A percentile compares a stretch with the other conserved stretches of the same genome.
Evolutionary conservation across 1,139 yeast species (phyloP).

Genomic region (Hyphopichia wangnamkhiaoensis): DNA sequence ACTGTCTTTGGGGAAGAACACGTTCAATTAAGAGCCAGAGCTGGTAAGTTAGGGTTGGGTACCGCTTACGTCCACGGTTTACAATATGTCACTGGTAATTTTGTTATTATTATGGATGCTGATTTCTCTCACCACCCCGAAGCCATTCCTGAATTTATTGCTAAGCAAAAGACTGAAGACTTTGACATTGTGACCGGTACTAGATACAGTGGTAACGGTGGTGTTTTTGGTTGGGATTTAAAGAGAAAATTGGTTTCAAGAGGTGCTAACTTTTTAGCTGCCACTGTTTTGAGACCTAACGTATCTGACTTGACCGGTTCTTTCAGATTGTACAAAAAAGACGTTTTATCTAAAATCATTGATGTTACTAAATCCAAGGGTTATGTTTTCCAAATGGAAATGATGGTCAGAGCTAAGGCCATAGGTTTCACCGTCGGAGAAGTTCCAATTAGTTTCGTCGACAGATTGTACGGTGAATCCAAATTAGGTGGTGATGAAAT

Average conservation of each 20-base stretch:
- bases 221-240: constrained; percentile 85
- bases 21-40: constrained; percentile 69
- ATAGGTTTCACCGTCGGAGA: constrained; percentile 74
- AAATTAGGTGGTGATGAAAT: constrained; percentile 84
- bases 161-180: constrained; percentile 62
- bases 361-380: constrained; percentile 75
- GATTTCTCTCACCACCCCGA: constrained; percentile 84
- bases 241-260: constrained; percentile 78
- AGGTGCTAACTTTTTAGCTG: constrained; percentile 80
- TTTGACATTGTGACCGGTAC: constrained; percentile 86
- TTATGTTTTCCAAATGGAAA: constrained; percentile 86
- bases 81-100: constrained; percentile 71
- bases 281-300: constrained; percentile 68
- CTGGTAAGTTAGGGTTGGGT: constrained; percentile 79
- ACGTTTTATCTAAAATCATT: constrained; percentile 65
- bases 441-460: constrained; percentile 79
- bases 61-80: constrained; percentile 84
- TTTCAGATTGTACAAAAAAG: constrained; percentile 74
- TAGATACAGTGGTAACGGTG: constrained; percentile 79
- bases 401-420: constrained; percentile 81
- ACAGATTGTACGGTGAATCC: constrained; percentile 77
- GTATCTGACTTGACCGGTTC: constrained; percentile 82
- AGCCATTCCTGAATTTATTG: constrained; percentile 75
- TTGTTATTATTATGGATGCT: constrained; percentile 83
- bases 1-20: constrained; percentile 63